Evolutionary conservation across 108 stramenopile genomes (phyloP).

Genomic region (Fragilariopsis cylindrus): DNA sequence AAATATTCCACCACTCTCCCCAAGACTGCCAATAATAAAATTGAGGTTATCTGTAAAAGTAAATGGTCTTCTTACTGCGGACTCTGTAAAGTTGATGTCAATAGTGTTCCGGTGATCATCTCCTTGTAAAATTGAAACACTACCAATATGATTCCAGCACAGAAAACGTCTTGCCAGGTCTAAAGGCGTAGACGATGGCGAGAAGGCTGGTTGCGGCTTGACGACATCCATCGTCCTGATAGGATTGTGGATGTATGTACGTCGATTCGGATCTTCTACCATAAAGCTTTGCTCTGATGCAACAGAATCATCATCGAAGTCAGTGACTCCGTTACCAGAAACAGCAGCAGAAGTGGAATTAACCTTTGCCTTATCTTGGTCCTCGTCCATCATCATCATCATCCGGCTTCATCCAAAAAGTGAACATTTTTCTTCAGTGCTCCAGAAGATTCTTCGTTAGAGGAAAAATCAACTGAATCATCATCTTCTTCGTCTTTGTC

Average conservation of each 20-base stretch:
- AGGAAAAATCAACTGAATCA: slow-evolving; percentile 27
- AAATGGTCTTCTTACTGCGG: slow-evolving; percentile 57
- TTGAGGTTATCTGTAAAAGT: slow-evolving; percentile 73
- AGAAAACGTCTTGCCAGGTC: slow-evolving; percentile 70
- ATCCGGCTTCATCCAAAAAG: slow-evolving; percentile 15
- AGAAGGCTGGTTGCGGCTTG: slow-evolving; percentile 72
- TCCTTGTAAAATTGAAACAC: slow-evolving; percentile 55
- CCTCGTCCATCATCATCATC: not conserved
- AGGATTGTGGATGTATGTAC: not conserved
- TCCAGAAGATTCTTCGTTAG: not conserved
- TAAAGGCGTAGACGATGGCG: slow-evolving; percentile 74
- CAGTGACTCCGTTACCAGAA: not conserved
- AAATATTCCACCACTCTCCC: slow-evolving; percentile 81
- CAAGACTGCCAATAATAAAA: slow-evolving; percentile 79
- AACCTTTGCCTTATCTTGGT: not conserved
- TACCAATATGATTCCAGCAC: slow-evolving; percentile 87
- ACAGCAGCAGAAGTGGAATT: slow-evolving; percentile 3
- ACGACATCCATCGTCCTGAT: not conserved
- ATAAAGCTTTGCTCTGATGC: not conserved
- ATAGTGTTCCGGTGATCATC: slow-evolving; percentile 56
- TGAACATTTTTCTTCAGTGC: slow-evolving; percentile 18
- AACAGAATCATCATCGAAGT: not conserved
- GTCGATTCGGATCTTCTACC: not conserved
- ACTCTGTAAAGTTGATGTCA: slow-evolving; percentile 74
- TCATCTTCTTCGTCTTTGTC: slow-evolving; percentile 43